Conservation (phyloP, 495 filamentous ascomycete genomes). For the Extremus antarcticus region DNA sequence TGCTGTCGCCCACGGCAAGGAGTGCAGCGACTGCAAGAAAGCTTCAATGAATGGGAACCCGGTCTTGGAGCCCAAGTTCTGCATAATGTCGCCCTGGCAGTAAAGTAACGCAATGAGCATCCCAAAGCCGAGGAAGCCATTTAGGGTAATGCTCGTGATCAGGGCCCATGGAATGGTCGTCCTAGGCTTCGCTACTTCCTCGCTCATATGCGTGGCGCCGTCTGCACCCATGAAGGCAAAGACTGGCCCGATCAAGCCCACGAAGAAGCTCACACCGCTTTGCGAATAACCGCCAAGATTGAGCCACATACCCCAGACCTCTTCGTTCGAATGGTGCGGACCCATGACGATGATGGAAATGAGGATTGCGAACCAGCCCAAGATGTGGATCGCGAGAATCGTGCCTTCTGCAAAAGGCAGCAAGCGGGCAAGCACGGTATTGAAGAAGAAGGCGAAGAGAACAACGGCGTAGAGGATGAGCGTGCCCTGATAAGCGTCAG, state of each 20-base stretch:
- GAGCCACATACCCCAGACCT: slow-evolving; percentile 16
- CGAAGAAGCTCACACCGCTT: slow-evolving; percentile 21
- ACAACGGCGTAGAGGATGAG: slow-evolving; percentile 38
- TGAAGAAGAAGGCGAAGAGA: slow-evolving; percentile 35
- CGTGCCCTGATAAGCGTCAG: slow-evolving; percentile 40
- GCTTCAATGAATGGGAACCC: slow-evolving; percentile 24
- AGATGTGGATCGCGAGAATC: slow-evolving; percentile 35
- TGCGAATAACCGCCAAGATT: not conserved
- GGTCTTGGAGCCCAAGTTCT: slow-evolving; percentile 17
- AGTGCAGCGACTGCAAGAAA: slow-evolving; percentile 38
- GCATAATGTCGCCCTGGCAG: slow-evolving; percentile 20
- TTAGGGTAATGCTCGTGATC: slow-evolving; percentile 15
- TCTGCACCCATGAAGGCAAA: slow-evolving; percentile 25
- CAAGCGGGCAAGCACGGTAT: slow-evolving; percentile 30
- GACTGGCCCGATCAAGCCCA: slow-evolving; percentile 22
- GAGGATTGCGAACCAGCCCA: slow-evolving; percentile 25
- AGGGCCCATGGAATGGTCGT: slow-evolving; percentile 20
- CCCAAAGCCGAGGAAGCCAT: slow-evolving; percentile 18
- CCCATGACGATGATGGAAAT: slow-evolving; percentile 39
- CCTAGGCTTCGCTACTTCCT: slow-evolving; percentile 23
- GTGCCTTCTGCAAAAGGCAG: slow-evolving; percentile 36
- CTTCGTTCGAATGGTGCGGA: slow-evolving; percentile 26
- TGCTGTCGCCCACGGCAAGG: not conserved
- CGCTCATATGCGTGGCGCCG: slow-evolving; percentile 25
- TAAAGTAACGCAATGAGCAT: slow-evolving; percentile 24